These are phyloP conservation scores for Diaporthe eres DNA, from an alignment of 2,329 filamentous ascomycete genomes.

Conservation along the genomic window DNA sequence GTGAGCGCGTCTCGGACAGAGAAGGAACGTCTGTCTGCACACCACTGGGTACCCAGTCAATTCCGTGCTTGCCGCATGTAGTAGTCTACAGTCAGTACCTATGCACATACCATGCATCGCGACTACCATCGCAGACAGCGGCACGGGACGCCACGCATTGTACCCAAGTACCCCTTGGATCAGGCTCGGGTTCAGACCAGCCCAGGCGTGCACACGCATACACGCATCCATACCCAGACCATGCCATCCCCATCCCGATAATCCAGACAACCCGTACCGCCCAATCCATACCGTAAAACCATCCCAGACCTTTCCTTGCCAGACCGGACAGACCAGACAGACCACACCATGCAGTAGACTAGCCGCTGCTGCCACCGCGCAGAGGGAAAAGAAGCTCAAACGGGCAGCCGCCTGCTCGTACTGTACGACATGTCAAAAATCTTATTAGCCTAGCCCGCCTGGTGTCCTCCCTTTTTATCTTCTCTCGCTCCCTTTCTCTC, in stretches of 20 bases:
- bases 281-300: neutral
- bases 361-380: slow-evolving; percentile 26
- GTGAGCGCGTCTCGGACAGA: neutral
- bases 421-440: slow-evolving; percentile 29
- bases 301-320: slow-evolving; percentile 7
- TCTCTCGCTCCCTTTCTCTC: neutral
- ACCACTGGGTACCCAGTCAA: neutral
- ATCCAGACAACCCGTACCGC: neutral
- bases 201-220: slow-evolving; percentile 4
- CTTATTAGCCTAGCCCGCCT: slow-evolving; percentile 30
- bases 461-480: slow-evolving; percentile 26
- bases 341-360: slow-evolving; percentile 27
- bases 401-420: slow-evolving; percentile 16
- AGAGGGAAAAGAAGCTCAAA: slow-evolving; percentile 13
- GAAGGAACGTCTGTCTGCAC: neutral
- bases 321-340: neutral
- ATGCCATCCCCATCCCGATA: slow-evolving; percentile 4
- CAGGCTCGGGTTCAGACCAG: neutral
- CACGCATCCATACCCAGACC: slow-evolving; percentile 15
- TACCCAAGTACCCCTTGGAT: neutral
- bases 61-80: neutral
- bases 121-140: neutral
- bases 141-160: slow-evolving; percentile 1
- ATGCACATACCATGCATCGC: neutral
- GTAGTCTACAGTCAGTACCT: neutral